Evolutionary conservation across 2,329 filamentous ascomycete species (phyloP).

Genomic region (Pezicula radicicola): DNA sequence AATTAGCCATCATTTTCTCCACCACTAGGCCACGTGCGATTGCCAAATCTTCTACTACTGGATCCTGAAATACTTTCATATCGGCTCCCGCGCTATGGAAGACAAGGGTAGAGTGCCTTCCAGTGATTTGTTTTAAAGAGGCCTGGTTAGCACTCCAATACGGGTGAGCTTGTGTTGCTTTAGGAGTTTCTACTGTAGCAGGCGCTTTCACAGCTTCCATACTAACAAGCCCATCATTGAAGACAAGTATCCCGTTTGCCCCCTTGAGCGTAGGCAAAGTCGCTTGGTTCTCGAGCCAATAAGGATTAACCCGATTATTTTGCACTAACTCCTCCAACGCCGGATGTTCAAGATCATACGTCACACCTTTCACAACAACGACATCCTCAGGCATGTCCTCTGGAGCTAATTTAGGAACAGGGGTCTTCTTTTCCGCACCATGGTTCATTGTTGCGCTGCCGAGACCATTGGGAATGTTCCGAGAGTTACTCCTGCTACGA

Average conservation of each 20-base stretch:
- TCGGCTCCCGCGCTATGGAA: too few relatives aligned
- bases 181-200: too few relatives aligned
- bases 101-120: too few relatives aligned
- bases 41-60: too few relatives aligned
- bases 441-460: conserved; percentile 8
- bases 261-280: neutral
- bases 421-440: neutral
- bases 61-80: too few relatives aligned
- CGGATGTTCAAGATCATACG: conserved; percentile 4
- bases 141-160: too few relatives aligned
- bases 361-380: conserved; percentile 3
- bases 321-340: conserved; percentile 6
- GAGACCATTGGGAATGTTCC: conserved; percentile 3
- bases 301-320: neutral
- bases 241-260: neutral
- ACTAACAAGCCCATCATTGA: too few relatives aligned
- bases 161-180: too few relatives aligned
- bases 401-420: neutral
- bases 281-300: conserved; percentile 2
- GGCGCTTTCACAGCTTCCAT: too few relatives aligned
- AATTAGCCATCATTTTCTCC: too few relatives aligned
- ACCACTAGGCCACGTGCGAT: too few relatives aligned
- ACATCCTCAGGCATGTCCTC: neutral
- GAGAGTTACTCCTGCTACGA: neutral
- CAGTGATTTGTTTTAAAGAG: too few relatives aligned